phyloP scores from a whole-genome alignment of 768 basidiomycete species.

The Cystobasidiopsis lactophilus region DNA sequence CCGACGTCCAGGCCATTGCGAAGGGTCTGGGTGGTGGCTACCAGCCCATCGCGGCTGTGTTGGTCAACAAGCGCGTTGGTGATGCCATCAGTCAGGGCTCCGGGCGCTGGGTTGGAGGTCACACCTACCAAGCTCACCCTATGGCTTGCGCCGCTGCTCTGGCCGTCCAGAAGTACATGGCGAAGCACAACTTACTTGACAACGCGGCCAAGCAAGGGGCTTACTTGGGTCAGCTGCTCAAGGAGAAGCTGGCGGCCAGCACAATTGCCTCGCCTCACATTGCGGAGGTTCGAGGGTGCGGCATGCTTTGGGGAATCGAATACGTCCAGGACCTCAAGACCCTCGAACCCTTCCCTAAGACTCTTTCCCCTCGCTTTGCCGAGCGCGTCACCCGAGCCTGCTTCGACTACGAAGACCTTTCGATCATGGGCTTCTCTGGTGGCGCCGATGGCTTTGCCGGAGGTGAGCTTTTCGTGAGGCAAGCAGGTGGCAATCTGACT shows the following conservation, averaged over 20 bases:
- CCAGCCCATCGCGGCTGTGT: slow-evolving; percentile 50
- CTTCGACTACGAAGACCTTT: background rate
- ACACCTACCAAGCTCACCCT: slow-evolving; percentile 32
- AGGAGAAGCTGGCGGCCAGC: slow-evolving; percentile 34
- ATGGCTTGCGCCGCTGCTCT: slow-evolving; percentile 55
- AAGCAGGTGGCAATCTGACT: too few species aligned
- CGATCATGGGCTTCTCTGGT: background rate
- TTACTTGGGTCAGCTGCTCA: slow-evolving; percentile 37
- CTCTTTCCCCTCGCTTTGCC: too few species aligned
- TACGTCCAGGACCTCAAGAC: background rate
- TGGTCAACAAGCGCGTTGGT: slow-evolving; percentile 49
- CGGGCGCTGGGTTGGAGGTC: slow-evolving; percentile 15
- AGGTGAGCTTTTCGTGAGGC: slow-evolving; percentile 1
- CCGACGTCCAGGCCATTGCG: slow-evolving; percentile 71
- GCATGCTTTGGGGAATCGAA: slow-evolving; percentile 52
- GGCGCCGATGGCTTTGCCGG: background rate
- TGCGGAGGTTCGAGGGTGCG: slow-evolving; percentile 54
- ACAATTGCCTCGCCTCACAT: slow-evolving; percentile 41
- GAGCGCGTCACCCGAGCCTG: too few species aligned
- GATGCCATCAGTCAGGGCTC: slow-evolving; percentile 40
- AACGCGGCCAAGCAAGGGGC: slow-evolving; percentile 40
- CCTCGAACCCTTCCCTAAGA: background rate
- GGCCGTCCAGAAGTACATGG: slow-evolving; percentile 55
- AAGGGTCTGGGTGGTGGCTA: slow-evolving; percentile 80
- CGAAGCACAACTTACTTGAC: slow-evolving; percentile 44